Evolutionary conservation across 1,284 basidiomycete species (phyloP).

Genomic region (Thelephora terrestris): DNA sequence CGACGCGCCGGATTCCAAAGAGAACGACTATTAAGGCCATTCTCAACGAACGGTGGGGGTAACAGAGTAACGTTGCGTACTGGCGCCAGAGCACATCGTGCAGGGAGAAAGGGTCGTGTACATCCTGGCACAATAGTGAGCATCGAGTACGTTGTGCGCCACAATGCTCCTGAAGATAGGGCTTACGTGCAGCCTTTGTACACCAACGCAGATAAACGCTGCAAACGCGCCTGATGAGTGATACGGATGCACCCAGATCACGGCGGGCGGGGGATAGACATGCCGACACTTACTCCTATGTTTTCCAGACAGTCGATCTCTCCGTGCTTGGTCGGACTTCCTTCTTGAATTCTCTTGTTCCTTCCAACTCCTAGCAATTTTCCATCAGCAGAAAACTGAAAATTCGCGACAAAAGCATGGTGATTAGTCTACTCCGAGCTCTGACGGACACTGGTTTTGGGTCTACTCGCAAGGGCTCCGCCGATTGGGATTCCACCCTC

Average conservation of each 20-base stretch:
- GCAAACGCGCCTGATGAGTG: neutral
- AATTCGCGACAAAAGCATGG: neutral
- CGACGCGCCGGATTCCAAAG: neutral
- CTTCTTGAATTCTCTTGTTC: neutral
- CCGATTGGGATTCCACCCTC: neutral
- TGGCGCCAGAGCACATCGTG: neutral
- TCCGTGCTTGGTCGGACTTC: neutral
- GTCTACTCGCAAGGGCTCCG: neutral
- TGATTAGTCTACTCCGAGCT: too few relatives aligned
- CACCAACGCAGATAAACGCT: neutral
- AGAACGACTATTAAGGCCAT: neutral
- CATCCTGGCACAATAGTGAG: neutral
- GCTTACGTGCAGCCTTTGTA: conserved; percentile 1
- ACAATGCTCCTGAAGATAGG: neutral
- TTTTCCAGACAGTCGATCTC: conserved; percentile 1
- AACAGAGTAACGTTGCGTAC: neutral
- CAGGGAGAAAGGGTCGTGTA: neutral
- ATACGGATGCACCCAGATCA: neutral
- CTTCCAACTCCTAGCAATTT: neutral
- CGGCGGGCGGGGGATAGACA: too few relatives aligned
- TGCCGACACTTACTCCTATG: neutral
- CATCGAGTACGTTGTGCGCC: too few relatives aligned
- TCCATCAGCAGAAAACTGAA: neutral
- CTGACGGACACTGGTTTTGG: too few relatives aligned
- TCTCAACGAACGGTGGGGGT: neutral